Evolutionary conservation across 768 basidiomycete genomes (phyloP).

Genomic region (Tephrocybe sp.): DNA sequence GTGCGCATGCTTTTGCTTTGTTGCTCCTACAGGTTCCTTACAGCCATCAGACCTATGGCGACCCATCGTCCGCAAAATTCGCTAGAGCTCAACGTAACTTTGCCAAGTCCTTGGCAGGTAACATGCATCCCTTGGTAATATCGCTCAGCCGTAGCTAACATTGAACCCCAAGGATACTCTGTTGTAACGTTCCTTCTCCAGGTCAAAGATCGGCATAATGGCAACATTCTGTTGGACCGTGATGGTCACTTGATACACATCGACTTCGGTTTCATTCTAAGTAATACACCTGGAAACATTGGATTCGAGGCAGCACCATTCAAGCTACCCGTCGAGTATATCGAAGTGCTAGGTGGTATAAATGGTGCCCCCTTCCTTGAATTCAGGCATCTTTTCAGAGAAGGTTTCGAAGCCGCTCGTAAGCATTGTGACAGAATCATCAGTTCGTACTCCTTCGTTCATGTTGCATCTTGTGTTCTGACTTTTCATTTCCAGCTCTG

Average conservation of each 20-base stretch:
- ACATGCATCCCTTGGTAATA: conserved; percentile 9
- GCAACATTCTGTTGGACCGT: conserved; percentile 94
- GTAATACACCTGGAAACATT: conserved; percentile 95
- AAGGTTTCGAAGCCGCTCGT: conserved; percentile 90
- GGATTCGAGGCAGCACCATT: conserved; percentile 99
- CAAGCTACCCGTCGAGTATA: conserved; percentile 92
- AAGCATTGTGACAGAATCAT: conserved; percentile 97
- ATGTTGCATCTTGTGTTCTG: conserved; percentile 2
- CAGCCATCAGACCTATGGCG: conserved; percentile 80
- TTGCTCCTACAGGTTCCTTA: not conserved
- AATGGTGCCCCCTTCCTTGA: conserved; percentile 74
- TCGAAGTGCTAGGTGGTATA: conserved; percentile 92
- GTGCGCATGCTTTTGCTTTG: conserved; percentile 44
- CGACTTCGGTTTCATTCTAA: conserved; percentile 98
- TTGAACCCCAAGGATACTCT: conserved; percentile 71
- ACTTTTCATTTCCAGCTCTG: conserved; percentile 39
- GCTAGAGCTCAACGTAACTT: conserved; percentile 91
- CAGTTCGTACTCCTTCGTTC: conserved; percentile 48
- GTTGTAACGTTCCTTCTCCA: conserved; percentile 95
- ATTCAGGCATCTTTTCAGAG: conserved; percentile 85
- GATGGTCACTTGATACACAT: conserved; percentile 96
- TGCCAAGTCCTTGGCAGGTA: conserved; percentile 86
- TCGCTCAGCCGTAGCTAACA: not conserved
- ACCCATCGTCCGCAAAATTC: conserved; percentile 84
- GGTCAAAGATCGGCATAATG: conserved; percentile 98